phyloP scores from a whole-genome alignment of 345 rosid species.

The Gossypium rotundifolium region DNA sequence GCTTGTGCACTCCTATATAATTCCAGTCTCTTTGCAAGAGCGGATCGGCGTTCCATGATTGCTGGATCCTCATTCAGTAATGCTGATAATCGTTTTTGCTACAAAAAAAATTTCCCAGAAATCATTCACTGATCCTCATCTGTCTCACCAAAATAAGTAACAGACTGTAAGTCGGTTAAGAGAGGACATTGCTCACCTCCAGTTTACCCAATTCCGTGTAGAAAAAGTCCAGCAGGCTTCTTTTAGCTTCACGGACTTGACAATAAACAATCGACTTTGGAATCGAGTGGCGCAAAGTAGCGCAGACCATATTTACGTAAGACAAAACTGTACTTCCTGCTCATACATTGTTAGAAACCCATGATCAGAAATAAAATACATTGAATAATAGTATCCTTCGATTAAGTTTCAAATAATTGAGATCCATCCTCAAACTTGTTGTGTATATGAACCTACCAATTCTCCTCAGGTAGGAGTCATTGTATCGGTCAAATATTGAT shows the following conservation, averaged over 20 bases:
- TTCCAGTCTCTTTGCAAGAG: conserved; percentile 84
- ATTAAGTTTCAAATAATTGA: not conserved
- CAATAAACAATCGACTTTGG: conserved; percentile 93
- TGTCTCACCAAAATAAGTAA: not conserved
- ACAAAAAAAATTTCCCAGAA: conserved; percentile 12
- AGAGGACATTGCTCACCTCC: conserved; percentile 49
- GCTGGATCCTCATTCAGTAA: conserved; percentile 96
- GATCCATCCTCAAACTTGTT: not conserved
- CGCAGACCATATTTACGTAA: conserved; percentile 91
- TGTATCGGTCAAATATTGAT: conserved; percentile 92
- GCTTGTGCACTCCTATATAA: conserved; percentile 91
- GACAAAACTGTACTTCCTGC: conserved; percentile 89
- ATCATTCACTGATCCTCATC: not conserved
- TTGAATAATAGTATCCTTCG: not conserved
- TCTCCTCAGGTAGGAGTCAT: conserved; percentile 81
- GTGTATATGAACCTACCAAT: conserved; percentile 49
- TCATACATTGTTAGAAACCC: not conserved
- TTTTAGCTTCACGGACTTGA: conserved; percentile 95
- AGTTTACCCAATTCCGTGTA: conserved; percentile 84
- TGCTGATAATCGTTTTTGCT: conserved; percentile 79
- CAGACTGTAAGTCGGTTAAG: not conserved
- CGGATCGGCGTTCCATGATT: conserved; percentile 85
- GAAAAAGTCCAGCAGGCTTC: conserved; percentile 88
- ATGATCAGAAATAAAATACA: conserved; percentile 9
- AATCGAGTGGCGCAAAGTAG: conserved; percentile 78